These are phyloP conservation scores for Suillus subalutaceus DNA, from an alignment of 768 basidiomycete species.

Conservation along the genomic window DNA sequence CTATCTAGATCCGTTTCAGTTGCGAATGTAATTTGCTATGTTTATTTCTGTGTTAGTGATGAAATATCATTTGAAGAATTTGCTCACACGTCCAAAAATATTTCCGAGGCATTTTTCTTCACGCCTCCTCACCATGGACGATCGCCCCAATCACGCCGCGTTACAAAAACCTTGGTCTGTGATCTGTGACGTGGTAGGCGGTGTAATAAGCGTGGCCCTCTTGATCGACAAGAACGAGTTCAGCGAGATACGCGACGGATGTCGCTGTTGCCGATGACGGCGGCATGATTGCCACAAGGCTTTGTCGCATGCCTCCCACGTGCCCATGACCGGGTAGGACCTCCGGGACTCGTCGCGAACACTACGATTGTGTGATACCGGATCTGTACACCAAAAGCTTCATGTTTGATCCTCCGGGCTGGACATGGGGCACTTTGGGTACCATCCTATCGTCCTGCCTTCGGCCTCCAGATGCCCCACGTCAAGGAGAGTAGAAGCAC, in stretches of 20 bases:
- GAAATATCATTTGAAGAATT: background rate
- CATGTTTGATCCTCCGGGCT: background rate
- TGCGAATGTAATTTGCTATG: background rate
- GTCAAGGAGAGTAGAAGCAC: background rate
- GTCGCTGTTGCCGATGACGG: background rate
- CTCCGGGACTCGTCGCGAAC: background rate
- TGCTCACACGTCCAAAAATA: background rate
- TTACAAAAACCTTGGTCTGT: background rate
- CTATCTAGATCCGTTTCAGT: background rate
- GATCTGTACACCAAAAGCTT: background rate
- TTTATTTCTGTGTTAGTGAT: background rate
- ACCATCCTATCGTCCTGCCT: background rate
- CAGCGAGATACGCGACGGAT: background rate
- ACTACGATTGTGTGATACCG: background rate
- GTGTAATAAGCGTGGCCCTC: too few relatives aligned
- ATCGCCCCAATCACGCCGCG: background rate
- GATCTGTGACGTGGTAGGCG: background rate
- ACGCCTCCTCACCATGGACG: background rate
- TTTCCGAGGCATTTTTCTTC: background rate
- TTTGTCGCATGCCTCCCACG: background rate
- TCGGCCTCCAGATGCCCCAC: background rate
- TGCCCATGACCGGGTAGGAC: background rate
- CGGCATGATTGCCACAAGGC: background rate
- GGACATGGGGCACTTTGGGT: background rate
- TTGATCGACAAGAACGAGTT: background rate